Evolutionary conservation across 805 yeast species (phyloP).

Genomic region (Kodamaea kakaduensis): DNA sequence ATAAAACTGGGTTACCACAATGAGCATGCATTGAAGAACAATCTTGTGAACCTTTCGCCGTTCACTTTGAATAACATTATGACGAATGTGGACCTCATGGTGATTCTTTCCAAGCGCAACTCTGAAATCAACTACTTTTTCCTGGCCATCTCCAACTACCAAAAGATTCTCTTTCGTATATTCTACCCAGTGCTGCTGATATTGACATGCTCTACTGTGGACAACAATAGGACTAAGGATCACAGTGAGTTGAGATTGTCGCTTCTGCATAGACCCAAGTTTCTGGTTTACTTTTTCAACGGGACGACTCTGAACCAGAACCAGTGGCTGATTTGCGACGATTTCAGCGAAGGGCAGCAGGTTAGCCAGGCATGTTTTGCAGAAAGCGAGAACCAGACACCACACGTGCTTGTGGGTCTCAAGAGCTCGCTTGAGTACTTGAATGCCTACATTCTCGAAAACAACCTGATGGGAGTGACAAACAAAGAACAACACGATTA

Average conservation of each 20-base stretch:
- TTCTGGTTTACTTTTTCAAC: conserved; percentile 69
- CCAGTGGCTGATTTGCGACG: conserved; percentile 80
- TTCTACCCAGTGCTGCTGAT: conserved; percentile 66
- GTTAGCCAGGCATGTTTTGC: conserved; percentile 62
- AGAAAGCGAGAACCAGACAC: conserved; percentile 57
- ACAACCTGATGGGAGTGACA: conserved; percentile 16
- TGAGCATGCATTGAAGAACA: conserved; percentile 37
- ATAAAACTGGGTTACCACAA: conserved; percentile 58
- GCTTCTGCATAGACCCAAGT: conserved; percentile 62
- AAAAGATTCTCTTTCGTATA: conserved; percentile 66
- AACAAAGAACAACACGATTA: background rate
- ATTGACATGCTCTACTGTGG: conserved; percentile 52
- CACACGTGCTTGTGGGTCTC: conserved; percentile 65
- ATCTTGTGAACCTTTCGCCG: conserved; percentile 64
- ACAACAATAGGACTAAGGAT: conserved; percentile 40
- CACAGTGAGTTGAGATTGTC: conserved; percentile 46
- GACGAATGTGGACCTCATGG: conserved; percentile 65
- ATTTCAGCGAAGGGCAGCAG: conserved; percentile 80
- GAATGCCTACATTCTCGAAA: conserved; percentile 50
- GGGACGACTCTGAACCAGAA: conserved; percentile 50
- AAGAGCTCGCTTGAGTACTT: conserved; percentile 48
- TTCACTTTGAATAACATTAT: conserved; percentile 57
- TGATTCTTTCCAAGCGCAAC: conserved; percentile 67
- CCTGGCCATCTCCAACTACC: conserved; percentile 64
- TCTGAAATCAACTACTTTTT: conserved; percentile 75